Percentiles rank a stretch among this genome's conserved stretches.
Evolutionary conservation across 2,329 filamentous ascomycete genomes (phyloP).

Genomic region (Pyricularia sp.): DNA sequence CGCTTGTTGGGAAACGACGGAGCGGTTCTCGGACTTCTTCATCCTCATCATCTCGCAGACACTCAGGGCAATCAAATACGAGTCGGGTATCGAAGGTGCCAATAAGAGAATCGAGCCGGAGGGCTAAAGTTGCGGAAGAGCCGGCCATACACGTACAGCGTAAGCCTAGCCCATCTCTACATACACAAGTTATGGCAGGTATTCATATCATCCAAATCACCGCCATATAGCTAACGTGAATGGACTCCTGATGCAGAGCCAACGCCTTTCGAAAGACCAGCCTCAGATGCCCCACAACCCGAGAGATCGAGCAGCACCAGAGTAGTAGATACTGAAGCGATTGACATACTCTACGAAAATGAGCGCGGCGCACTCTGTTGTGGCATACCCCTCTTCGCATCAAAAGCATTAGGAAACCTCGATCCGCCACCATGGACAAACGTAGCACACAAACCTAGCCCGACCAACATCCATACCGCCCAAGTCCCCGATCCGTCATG

Average conservation of each 20-base stretch:
- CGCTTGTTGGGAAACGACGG: neutral
- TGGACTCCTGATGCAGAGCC: neutral
- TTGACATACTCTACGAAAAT: constrained; percentile 93
- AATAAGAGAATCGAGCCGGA: neutral
- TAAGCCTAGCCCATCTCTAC: neutral
- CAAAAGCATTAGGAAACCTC: constrained; percentile 72
- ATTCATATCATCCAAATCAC: neutral
- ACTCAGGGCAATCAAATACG: neutral
- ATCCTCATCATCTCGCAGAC: neutral
- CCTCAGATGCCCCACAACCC: neutral
- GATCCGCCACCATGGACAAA: constrained; percentile 88
- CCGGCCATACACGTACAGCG: constrained; percentile 5
- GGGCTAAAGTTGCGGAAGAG: neutral
- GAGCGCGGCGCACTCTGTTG: constrained; percentile 86
- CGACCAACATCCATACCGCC: constrained; percentile 67
- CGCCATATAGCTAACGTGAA: neutral
- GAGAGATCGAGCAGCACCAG: neutral
- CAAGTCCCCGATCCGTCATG: constrained; percentile 92
- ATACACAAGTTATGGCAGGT: neutral
- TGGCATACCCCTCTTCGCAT: constrained; percentile 82
- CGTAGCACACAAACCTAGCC: constrained; percentile 46
- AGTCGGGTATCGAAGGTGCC: neutral
- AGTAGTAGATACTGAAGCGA: constrained; percentile 33
- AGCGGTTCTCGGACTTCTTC: neutral
- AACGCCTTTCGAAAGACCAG: constrained; percentile 3